Evolutionary conservation across 2,329 filamentous ascomycete species (phyloP), one percentile per base, ranked within the genome.

Genomic region (Exophiala phaeomuriformis): DNA sequence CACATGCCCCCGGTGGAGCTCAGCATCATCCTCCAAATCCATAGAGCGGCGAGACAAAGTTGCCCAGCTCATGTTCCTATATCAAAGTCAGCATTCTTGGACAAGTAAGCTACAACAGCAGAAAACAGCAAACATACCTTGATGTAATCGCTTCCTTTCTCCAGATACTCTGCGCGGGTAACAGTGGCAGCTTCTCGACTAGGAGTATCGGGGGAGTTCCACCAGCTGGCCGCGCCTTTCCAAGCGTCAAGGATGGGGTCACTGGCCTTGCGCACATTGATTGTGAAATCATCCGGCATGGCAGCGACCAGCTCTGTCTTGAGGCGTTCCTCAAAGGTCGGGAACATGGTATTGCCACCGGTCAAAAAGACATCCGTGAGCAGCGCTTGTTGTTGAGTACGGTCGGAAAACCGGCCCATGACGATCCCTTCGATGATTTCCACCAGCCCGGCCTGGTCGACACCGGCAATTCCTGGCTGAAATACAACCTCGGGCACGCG

Each of bases 141-240:
- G 68, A 97, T 79, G 74, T 97, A 97, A 64, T 97, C 91, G 27
- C 83, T 77, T 1, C 93, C 93, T 76, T 95, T 96, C 75, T 98
- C 93, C 63, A 81, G 69, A 71, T 89, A 98, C 71, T 97, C 93
- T 61, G 85, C 85, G 64, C 80, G 82, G 1, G 84, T 86, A 40
- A 98, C 79, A 57, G 82, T 85, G 3, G 82, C 82, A 35, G 73
- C 70, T 67, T 77, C 81, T 71, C 83, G 83, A 49, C 77, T 74
- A 19, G 77, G 76, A 32, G 75, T 67, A 1, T 77, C 76, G 8
- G 79, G 65, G 9, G 68, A 64, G 10, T 67, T 70, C 37, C 85
- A 86, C 91, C 93, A 98, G 57, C 81, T 77, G 8, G 93, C 91
- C 1, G 93, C 93, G 5, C 93, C 93, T 69, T 80, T 88, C 93